Evolutionary conservation across 1,284 basidiomycete genomes (phyloP), one percentile per base, ranked within the genome.

Genomic region (Rhodotorula sp.): DNA sequence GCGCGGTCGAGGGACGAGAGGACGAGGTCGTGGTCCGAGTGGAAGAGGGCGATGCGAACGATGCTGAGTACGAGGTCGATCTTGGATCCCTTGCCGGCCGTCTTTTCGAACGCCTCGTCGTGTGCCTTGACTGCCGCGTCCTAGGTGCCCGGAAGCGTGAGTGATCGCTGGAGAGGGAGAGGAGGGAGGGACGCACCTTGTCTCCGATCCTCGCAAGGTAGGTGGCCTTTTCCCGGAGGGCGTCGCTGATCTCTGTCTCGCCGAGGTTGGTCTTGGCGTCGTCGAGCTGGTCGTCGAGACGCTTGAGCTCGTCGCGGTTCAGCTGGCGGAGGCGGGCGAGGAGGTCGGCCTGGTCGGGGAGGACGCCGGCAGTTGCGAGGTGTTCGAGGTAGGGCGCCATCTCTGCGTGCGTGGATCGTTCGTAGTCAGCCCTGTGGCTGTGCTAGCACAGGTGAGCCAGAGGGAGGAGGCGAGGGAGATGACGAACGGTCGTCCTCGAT

Each of bases 61-160:
- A 96, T 88, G 1, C 93, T 89, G 44, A 99, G 86, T 1, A 91
- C 89, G 63, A 98, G 89, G 82, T 99, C 96, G 81, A 99, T 97
- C 76, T 92, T 87, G 8, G 92, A 91, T 19, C 97, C 96, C 2
- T 97, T 84, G 1, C 95, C 96, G 1, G 94, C 90, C 0, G 92
- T 96, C 83, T 98, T 97, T 82, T 92, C 90, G 21, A 97, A 83
- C 0, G 96, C 95, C 2, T 90, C 85, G 71, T 91, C 89, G 79
- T 95, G 89, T 0, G 95, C 94, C 56, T 87, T 87, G 17, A 95
- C 80, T 0, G 92, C 88, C 46, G 84, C 83, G 53, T 93, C 91
- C 91, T 89, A 71, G 36, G n/a, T 32, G 32, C 39, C 13, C 3
- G 37, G 13, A 25, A 8, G 25, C 7, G n/a, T 25, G 3, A 7